phyloP scores from a whole-genome alignment of 805 yeast genomes.

The Ogataea pini region DNA sequence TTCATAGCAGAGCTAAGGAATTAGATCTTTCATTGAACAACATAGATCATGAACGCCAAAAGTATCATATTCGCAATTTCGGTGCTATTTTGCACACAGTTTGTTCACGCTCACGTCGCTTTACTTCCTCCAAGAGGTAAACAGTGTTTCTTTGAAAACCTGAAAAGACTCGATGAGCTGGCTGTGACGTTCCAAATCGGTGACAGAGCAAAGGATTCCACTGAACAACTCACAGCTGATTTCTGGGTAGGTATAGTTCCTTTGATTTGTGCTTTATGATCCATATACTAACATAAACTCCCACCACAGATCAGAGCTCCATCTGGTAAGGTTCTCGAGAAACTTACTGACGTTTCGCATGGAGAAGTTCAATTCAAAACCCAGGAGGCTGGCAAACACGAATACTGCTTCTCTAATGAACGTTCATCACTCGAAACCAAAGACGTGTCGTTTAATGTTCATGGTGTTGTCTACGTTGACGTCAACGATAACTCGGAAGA shows the following conservation, averaged over 20 bases:
- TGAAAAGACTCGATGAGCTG: constrained; percentile 81
- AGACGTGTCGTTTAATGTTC: constrained; percentile 94
- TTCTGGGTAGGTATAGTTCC: constrained; percentile 48
- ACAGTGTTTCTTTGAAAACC: constrained; percentile 83
- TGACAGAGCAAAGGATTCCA: constrained; percentile 73
- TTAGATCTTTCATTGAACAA: neutral
- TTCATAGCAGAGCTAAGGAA: neutral
- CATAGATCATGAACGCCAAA: constrained; percentile 6
- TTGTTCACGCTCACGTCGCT: constrained; percentile 68
- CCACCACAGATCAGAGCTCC: constrained; percentile 30
- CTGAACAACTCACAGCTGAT: constrained; percentile 65
- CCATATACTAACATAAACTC: constrained; percentile 1
- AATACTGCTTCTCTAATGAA: constrained; percentile 92
- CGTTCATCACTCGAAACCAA: constrained; percentile 68
- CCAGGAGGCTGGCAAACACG: constrained; percentile 66
- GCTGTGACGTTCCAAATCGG: constrained; percentile 93
- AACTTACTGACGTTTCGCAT: constrained; percentile 63
- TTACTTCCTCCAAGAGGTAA: constrained; percentile 80
- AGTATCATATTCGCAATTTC: constrained; percentile 11
- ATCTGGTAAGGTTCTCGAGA: constrained; percentile 51
- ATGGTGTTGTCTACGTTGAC: constrained; percentile 87
- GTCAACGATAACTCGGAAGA: constrained; percentile 65
- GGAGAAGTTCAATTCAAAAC: constrained; percentile 78
- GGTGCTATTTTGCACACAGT: constrained; percentile 17
- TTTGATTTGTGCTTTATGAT: neutral